Base-by-base conservation (phyloP, 441 rosid species). In the Populus hybrid region DNA sequence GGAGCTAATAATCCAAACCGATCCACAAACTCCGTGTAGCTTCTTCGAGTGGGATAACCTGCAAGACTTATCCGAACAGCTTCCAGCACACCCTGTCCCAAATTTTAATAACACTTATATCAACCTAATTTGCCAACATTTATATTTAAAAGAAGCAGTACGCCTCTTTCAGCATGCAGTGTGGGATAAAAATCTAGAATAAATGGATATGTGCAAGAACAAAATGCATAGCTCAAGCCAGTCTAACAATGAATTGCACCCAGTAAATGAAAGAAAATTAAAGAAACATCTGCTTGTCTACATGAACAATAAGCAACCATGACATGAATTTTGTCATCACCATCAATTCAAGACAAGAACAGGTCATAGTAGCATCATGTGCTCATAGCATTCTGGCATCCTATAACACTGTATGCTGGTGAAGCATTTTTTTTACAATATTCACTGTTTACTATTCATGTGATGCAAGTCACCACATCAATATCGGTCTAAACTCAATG, bases 61-160 rank as follows among this genome's bases (percentile, higher is more conserved):
- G 99, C 99, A 78, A 97, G 86, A 88, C 99, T 93, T 77, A 97
- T 97, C 79, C 98, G 95, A 85, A 97, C 97, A 78, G 99, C 99
- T 89, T 94, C 99, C 80, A 97, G 73, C 80, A 97, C 99, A 86
- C 98, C 99, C 98, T 97, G 87, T 28, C 75, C 74, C 79, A 80
- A 78, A 81, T 72, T 7, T 59, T 40, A 76, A 72, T 72, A 71
- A 42, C 26, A 69, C 34, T 35, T 9, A 40, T 61, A 63, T 68
- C 30, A 32, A 75, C 14, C 71, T 19, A 68, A 12, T 68, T 32
- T 32, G 35, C 70, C 4, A 67, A 14, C 19, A 67, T 10, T 26
- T 12, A 67, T 28, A 24, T 23, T 26, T 53, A 16, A 72, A 4
- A 14, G 67, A 73, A 73, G 61, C 42, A 6, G 24, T 38, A 63